Percentiles rank a stretch among this genome's conserved stretches.
Evolutionary conservation across 495 filamentous ascomycete species (phyloP).

Genomic region (Rhizodiscina lignyota): DNA sequence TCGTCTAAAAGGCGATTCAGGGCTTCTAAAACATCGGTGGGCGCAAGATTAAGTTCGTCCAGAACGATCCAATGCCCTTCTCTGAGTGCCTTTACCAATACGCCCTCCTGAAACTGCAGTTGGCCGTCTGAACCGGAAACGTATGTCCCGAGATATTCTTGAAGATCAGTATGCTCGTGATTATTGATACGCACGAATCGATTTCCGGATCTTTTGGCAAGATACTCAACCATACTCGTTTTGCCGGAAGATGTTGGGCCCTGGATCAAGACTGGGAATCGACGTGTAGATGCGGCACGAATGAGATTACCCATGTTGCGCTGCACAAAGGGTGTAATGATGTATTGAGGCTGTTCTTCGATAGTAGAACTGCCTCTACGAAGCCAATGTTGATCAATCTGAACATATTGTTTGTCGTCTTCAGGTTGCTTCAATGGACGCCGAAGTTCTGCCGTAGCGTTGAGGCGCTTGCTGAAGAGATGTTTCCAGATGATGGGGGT

Average conservation of each 20-base stretch:
- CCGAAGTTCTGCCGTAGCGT: conserved; percentile 49
- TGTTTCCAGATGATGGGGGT: conserved; percentile 67
- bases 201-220: conserved; percentile 89
- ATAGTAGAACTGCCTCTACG: conserved; percentile 46
- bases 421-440: conserved; percentile 57
- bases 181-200: conserved; percentile 98
- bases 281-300: conserved; percentile 73
- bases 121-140: conserved; percentile 70
- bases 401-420: conserved; percentile 65
- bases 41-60: conserved; percentile 91
- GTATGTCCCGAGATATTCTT: conserved; percentile 95
- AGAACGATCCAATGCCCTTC: conserved; percentile 96
- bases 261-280: conserved; percentile 90
- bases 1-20: conserved; percentile 91
- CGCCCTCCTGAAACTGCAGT: conserved; percentile 78
- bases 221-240: conserved; percentile 97
- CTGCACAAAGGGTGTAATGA: conserved; percentile 88
- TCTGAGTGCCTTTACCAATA: conserved; percentile 81
- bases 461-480: conserved; percentile 50
- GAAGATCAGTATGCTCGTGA: conserved; percentile 94
- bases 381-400: conserved; percentile 88
- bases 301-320: conserved; percentile 88
- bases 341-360: conserved; percentile 73
- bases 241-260: conserved; percentile 95
- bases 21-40: conserved; percentile 90